phyloP scores from a whole-genome alignment of 169 alveolate genomes.

The Eimeria sp. region DNA sequence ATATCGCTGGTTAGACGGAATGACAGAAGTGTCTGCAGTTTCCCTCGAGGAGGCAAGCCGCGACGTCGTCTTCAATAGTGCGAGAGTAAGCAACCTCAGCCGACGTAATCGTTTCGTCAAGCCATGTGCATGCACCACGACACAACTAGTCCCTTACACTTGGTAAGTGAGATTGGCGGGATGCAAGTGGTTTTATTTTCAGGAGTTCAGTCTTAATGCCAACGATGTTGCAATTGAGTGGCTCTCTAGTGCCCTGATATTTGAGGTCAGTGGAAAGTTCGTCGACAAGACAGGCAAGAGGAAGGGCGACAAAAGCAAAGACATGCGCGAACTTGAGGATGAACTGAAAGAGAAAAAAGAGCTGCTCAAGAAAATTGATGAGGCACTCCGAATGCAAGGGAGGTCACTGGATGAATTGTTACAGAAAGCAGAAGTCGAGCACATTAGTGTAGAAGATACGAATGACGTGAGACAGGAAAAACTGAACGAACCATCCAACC shows the following conservation, averaged over 20 bases:
- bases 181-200: neutral
- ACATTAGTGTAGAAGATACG: neutral
- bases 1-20: conserved; percentile 72
- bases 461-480: neutral
- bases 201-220: conserved; percentile 72
- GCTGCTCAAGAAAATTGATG: conserved; percentile 48
- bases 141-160: neutral
- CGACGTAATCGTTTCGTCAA: neutral
- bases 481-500: neutral
- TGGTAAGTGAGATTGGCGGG: no score
- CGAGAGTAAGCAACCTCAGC: conserved; percentile 16
- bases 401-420: conserved; percentile 35
- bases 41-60: conserved; percentile 71
- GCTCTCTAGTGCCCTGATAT: conserved; percentile 78
- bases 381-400: conserved; percentile 70
- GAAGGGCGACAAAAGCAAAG: conserved; percentile 30
- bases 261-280: conserved; percentile 79
- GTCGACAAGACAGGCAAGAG: conserved; percentile 64
- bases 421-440: conserved; percentile 5
- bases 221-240: conserved; percentile 70
- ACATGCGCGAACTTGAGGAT: neutral
- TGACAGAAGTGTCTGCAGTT: conserved; percentile 71
- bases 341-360: conserved; percentile 35
- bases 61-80: conserved; percentile 62
- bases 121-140: neutral